Conservation (phyloP, 768 basidiomycete species). For the Neoboletus subvelutipes region DNA sequence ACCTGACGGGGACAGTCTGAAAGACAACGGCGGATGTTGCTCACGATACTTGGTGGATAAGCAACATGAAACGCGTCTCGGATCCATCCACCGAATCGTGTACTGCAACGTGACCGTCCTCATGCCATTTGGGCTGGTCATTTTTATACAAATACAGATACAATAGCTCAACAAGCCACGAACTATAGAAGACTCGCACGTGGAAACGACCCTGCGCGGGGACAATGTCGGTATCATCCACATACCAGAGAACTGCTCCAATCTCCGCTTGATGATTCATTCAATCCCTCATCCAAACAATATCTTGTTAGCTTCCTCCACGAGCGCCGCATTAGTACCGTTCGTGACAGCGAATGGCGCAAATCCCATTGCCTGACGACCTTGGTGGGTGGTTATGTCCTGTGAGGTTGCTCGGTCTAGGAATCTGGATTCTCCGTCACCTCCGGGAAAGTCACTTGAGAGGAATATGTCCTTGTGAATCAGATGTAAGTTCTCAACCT, state of each 20-base stretch:
- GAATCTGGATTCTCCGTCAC: constrained; percentile 48
- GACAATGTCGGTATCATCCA: background rate
- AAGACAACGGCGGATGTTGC: background rate
- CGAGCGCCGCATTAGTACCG: constrained; percentile 15
- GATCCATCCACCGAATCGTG: background rate
- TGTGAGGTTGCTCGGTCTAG: constrained; percentile 36
- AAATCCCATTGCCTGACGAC: constrained; percentile 43
- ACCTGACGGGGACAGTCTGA: background rate
- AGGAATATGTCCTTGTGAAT: background rate
- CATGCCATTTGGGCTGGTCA: background rate
- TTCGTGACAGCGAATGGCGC: constrained; percentile 32
- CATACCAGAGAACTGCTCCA: background rate
- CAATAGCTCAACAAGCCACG: background rate
- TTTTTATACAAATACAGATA: background rate
- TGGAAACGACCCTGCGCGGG: background rate
- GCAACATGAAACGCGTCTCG: background rate
- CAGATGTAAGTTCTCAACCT: background rate
- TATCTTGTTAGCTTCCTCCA: constrained; percentile 30
- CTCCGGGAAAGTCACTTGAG: constrained; percentile 51
- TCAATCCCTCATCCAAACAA: constrained; percentile 15
- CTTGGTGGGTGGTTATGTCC: constrained; percentile 37
- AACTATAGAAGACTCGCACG: background rate
- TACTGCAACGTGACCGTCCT: background rate
- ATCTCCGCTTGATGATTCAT: constrained; percentile 1
- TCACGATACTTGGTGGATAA: background rate